Evolutionary conservation across 2,329 filamentous ascomycete genomes (phyloP), one percentile per base, ranked within the genome.

Genomic region (Aspergillus japonicus): DNA sequence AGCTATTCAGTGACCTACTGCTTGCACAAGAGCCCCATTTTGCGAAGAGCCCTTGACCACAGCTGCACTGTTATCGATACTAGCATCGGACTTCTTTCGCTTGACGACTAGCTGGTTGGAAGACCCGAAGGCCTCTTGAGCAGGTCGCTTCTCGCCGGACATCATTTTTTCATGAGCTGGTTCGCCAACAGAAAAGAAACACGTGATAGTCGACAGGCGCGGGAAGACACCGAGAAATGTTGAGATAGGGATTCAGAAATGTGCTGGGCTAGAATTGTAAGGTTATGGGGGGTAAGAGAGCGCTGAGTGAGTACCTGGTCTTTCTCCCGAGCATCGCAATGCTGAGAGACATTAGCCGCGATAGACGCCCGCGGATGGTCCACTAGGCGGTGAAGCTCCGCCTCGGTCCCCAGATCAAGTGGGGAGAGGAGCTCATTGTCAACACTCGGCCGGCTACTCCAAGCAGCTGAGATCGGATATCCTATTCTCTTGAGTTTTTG

Each of bases 121-220:
- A 24, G 87, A 87, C 69, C 88, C 86, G 67, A 94, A 94, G 62
- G 91, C 89, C 68, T 90, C 89, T 62, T 90, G 88, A n/a, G 93
- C 92, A 61, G 92, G 90, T 73, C 95, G 87, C 80, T 99, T 98
- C 78, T 96, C 93, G 64, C 90, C 85, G 35, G 92, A 92, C 93
- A 96, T 97, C 61, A 64, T 78, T 63, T 57, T n/a, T 3, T 14
- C 21, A 39, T 12, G 3, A 26, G 39, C 23, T 7, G 21, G 23
- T 2, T 50, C 16, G 23, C 31, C 6, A n/a, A 11, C 39, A 35
- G 35, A 1, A 7, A 24, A 29, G 5, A 6, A 10, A 29, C 16
- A 47, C n/a, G 24, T 16, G 16, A 44, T 7, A 8, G n/a, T 47
- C 14, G 21, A n/a, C n/a, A 11, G 24, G 47, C 14, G 16, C n/a